Percentiles rank a stretch among this genome's conserved stretches.
Evolutionary conservation across 2,329 filamentous ascomycete genomes (phyloP).

Genomic region (Aspergillus bombycis): DNA sequence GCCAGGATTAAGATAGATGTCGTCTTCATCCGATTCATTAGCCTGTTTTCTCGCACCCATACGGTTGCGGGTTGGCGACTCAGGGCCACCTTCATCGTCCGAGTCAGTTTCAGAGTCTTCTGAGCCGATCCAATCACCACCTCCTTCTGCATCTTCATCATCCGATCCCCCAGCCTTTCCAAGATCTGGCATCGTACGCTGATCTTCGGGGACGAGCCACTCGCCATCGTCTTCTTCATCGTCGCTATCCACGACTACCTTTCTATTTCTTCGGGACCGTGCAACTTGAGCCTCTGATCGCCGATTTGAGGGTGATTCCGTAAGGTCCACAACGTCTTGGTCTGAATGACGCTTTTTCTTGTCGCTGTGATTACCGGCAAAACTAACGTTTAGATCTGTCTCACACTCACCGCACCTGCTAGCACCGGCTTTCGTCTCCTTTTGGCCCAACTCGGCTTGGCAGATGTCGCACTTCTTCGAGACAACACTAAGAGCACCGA

Average conservation of each 20-base stretch:
- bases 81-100: conserved; percentile 37
- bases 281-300: conserved; percentile 23
- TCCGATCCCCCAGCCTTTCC: conserved; percentile 82
- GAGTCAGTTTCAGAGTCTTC: conserved; percentile 65
- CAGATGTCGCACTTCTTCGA: conserved; percentile 83
- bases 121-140: conserved; percentile 75
- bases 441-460: conserved; percentile 65
- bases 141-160: conserved; percentile 85
- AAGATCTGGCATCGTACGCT: conserved; percentile 64
- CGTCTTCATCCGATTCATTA: conserved; percentile 47
- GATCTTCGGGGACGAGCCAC: conserved; percentile 75
- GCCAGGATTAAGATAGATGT: conserved; percentile 45
- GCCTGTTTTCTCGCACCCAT: conserved; percentile 28
- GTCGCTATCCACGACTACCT: conserved; percentile 56
- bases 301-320: conserved; percentile 29
- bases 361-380: conserved; percentile 38
- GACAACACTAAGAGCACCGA: conserved; percentile 79
- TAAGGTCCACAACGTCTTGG: conserved; percentile 37
- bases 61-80: conserved; percentile 31
- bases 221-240: conserved; percentile 70
- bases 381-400: conserved; percentile 69
- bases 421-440: conserved; percentile 56
- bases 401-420: conserved; percentile 75
- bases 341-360: conserved; percentile 50
- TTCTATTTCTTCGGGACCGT: conserved; percentile 43